Evolutionary conservation across 2,329 filamentous ascomycete species (phyloP).

Genomic region (Talaromyces marneffei): DNA sequence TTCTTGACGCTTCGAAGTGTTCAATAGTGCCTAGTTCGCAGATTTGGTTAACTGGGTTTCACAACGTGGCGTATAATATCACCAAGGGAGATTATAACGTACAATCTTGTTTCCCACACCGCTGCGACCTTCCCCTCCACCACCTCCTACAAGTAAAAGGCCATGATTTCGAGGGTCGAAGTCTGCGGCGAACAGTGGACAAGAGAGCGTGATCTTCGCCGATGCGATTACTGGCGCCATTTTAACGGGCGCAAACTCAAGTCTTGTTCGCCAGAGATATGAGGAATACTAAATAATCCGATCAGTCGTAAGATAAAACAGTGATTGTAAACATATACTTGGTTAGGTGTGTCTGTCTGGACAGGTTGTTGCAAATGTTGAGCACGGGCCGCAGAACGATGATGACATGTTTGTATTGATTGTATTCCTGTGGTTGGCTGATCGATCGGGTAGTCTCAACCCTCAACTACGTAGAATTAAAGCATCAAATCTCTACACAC

Average conservation of each 20-base stretch:
- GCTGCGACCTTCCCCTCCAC: conserved; percentile 73
- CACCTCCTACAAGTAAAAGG: conserved; percentile 75
- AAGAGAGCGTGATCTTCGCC: conserved; percentile 65
- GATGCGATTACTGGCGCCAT: conserved; percentile 39
- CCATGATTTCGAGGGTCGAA: conserved; percentile 76
- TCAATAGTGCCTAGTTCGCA: conserved; percentile 57
- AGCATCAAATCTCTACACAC: background rate
- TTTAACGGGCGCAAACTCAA: conserved; percentile 1
- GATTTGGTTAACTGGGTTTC: background rate
- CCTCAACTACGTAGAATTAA: no score
- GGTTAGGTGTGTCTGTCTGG: background rate
- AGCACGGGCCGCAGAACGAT: background rate
- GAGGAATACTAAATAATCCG: background rate
- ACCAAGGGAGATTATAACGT: conserved; percentile 29
- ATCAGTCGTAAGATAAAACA: background rate
- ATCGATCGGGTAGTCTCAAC: background rate
- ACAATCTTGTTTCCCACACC: conserved; percentile 86
- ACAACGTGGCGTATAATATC: background rate
- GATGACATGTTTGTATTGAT: conserved; percentile 7
- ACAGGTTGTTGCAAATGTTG: background rate
- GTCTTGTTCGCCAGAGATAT: background rate
- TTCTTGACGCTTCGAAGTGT: conserved; percentile 60
- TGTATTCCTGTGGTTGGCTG: background rate
- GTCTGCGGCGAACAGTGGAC: conserved; percentile 80
- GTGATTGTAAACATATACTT: background rate